These are phyloP conservation scores for Coemansia sp. DNA, from an alignment of 192 early-diverging fungal genomes.

Conservation along the genomic window DNA sequence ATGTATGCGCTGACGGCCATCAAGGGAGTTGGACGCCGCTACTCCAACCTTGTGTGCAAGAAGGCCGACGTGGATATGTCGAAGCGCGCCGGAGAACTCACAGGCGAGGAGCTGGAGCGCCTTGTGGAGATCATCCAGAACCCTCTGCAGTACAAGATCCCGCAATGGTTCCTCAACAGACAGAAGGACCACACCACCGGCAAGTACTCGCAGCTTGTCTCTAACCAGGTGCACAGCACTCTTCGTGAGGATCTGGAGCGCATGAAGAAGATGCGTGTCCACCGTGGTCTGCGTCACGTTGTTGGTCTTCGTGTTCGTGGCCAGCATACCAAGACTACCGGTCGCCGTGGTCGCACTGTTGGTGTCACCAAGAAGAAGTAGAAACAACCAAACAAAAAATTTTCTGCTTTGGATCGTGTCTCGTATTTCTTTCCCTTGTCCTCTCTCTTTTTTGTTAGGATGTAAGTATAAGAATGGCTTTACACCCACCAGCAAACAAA, in stretches of 20 bases:
- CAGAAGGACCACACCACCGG: slow-evolving; percentile 97
- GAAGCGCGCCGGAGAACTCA: slow-evolving; percentile 98
- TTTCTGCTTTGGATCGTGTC: not conserved
- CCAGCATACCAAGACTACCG: slow-evolving; percentile 99
- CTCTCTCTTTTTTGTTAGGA: not conserved
- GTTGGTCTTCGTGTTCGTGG: slow-evolving; percentile 98
- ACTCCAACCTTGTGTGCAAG: slow-evolving; percentile 98
- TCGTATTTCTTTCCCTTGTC: too few species aligned
- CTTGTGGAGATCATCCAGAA: slow-evolving; percentile 98
- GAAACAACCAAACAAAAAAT: not conserved
- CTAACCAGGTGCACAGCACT: slow-evolving; percentile 94
- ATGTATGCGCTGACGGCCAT: slow-evolving; percentile 96
- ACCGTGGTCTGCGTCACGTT: slow-evolving; percentile 99
- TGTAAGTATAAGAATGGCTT: slow-evolving; percentile 1
- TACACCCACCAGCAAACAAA: not conserved
- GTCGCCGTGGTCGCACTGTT: slow-evolving; percentile 92
- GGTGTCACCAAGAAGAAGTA: slow-evolving; percentile 8
- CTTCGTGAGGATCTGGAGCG: slow-evolving; percentile 98
- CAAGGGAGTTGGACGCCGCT: slow-evolving; percentile 98
- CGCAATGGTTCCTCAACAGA: slow-evolving; percentile 99
- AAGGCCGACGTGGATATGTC: slow-evolving; percentile 97
- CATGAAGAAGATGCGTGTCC: slow-evolving; percentile 98
- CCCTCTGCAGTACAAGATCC: slow-evolving; percentile 99
- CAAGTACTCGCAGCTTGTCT: slow-evolving; percentile 92
- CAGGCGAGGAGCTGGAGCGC: slow-evolving; percentile 97